Evolutionary conservation across 192 early-diverging fungal species (phyloP).

Genomic region (Spizellomyces punctatus): DNA sequence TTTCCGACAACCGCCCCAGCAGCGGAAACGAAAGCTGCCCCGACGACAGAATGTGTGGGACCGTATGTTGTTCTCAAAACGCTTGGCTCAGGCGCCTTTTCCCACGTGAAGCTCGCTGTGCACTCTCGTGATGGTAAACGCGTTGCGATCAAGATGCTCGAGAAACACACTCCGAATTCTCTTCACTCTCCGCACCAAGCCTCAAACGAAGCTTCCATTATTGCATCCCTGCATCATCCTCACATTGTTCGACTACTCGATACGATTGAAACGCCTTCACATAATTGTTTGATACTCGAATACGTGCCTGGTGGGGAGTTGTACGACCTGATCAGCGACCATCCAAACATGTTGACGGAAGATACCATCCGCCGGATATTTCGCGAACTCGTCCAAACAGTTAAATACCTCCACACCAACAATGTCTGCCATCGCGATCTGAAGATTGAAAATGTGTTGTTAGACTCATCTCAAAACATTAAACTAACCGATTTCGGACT

Average conservation of each 20-base stretch:
- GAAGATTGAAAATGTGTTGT: constrained; percentile 42
- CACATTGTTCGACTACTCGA: constrained; percentile 68
- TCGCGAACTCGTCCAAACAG: constrained; percentile 40
- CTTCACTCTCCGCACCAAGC: neutral
- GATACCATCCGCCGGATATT: constrained; percentile 41
- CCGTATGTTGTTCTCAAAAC: constrained; percentile 38
- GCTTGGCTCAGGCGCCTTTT: constrained; percentile 59
- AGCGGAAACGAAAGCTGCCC: no score
- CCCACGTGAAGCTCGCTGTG: constrained; percentile 62
- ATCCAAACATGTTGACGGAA: constrained; percentile 44
- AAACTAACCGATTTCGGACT: constrained; percentile 80
- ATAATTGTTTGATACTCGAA: constrained; percentile 71
- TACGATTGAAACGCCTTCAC: constrained; percentile 62
- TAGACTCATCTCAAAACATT: constrained; percentile 49
- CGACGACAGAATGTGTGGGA: constrained; percentile 14
- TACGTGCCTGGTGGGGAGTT: constrained; percentile 74
- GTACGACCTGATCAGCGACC: constrained; percentile 68
- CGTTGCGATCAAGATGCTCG: constrained; percentile 62
- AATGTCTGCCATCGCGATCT: constrained; percentile 8
- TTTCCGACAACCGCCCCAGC: no score
- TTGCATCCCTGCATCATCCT: constrained; percentile 63
- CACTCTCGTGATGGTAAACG: constrained; percentile 46
- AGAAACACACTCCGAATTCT: constrained; percentile 12
- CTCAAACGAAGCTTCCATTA: constrained; percentile 21
- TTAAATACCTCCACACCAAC: constrained; percentile 37